Base-by-base conservation (phyloP, 148 eudicot species). In the Persicaria maculosa region DNA sequence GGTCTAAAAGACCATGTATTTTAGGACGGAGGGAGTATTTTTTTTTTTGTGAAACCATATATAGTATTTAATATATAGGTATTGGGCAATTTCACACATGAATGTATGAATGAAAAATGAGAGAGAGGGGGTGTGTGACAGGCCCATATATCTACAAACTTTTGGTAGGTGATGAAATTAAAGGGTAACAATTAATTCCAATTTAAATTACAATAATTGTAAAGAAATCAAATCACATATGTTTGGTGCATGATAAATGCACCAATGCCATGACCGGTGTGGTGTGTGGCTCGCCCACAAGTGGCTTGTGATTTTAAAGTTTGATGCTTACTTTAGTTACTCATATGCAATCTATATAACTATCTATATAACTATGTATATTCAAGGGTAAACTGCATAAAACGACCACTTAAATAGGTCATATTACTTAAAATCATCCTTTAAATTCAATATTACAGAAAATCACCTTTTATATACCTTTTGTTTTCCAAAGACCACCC, bases 231-330 rank as follows among this genome's bases (percentile, higher is more conserved):
- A 59, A 59, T 59, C 40, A 20, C 22, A 3, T 59, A 4, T 19
- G 40, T 59, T 59, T 10, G 65, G 31, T 59, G 65, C 65, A 59
- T 59, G 40, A 59, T 59, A 59, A 59, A 59, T 59, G 65, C 65
- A 59, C 36, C 40, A 59, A 59, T 59, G 65, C 14, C 65, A 59
- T 59, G 43, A 36, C 65, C 65, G 65, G 65, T 59, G 65, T 7
- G 65, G 7, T 59, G 12, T 22, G 40, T 31, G 40, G 40, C 40
- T 31, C 40, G 40, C 40, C 43, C 65, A 22, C 65, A 59, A 22
- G 65, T 20, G 40, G 19, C 65, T 3, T 22, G 65, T 59, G 65
- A 59, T 59, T 58, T 59, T 59, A 9, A 50, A 5, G n/a, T 6
- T 54, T 54, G 58, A 59, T 59, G 65, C 62, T 57, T 57, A 57